These are phyloP conservation scores for Laguncularia racemosa DNA, from an alignment of 345 rosid genomes.

Conservation along the genomic window DNA sequence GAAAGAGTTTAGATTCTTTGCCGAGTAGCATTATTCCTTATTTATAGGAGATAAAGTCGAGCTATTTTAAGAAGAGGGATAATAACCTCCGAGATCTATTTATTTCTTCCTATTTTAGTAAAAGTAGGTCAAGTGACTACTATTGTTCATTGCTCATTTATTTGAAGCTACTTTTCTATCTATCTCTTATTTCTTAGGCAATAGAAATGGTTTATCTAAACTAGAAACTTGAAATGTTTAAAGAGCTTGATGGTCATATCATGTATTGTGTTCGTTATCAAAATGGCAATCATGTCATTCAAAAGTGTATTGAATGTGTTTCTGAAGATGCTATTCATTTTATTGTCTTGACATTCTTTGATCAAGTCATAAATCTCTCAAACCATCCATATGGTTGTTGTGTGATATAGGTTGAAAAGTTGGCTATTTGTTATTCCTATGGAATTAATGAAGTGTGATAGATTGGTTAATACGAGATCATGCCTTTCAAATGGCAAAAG, in stretches of 20 bases:
- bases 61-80: too few relatives aligned
- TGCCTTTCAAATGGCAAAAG: conserved; percentile 28
- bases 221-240: conserved; percentile 57
- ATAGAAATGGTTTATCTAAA: conserved; percentile 56
- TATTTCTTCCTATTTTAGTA: neutral
- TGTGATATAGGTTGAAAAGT: conserved; percentile 44
- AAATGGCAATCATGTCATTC: conserved; percentile 71
- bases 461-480: neutral
- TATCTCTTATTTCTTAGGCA: conserved; percentile 28
- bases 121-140: too few relatives aligned
- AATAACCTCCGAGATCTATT: too few relatives aligned
- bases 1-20: too few relatives aligned
- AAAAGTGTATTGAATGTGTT: conserved; percentile 63
- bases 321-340: conserved; percentile 49
- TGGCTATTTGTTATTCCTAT: neutral
- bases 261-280: conserved; percentile 66
- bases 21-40: too few relatives aligned
- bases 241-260: conserved; percentile 50
- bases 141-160: too few relatives aligned
- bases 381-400: conserved; percentile 69
- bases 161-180: too few relatives aligned
- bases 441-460: neutral
- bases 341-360: conserved; percentile 38
- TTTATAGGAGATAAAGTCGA: too few relatives aligned
- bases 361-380: conserved; percentile 48